phyloP scores from a whole-genome alignment of 768 basidiomycete genomes.

The Agrocybe chaxingu region DNA sequence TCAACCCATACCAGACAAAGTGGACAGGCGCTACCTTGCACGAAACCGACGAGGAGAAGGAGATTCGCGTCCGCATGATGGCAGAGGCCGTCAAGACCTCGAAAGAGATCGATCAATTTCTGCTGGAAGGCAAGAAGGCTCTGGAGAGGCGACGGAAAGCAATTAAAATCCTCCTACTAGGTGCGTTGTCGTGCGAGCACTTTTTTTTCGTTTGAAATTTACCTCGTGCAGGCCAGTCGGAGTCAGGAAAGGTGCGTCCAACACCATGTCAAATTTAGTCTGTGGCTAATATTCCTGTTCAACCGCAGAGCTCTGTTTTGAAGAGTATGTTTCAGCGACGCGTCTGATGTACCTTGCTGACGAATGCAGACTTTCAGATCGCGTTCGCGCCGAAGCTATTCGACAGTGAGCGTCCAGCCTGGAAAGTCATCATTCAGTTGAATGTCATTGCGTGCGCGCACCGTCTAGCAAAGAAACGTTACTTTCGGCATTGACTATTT shows the following conservation, averaged over 20 bases:
- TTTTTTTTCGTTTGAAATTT: not conserved
- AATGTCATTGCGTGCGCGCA: conserved; percentile 57
- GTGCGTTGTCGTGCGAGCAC: conserved; percentile 24
- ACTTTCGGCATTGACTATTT: not conserved
- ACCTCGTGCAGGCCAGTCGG: conserved; percentile 46
- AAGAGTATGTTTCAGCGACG: conserved; percentile 32
- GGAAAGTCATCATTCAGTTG: conserved; percentile 66
- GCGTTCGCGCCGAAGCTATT: conserved; percentile 63
- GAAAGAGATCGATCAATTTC: conserved; percentile 44
- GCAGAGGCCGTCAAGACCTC: conserved; percentile 43
- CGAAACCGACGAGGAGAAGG: conserved; percentile 33
- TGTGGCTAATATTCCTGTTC: not conserved
- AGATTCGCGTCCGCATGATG: conserved; percentile 26
- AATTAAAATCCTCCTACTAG: conserved; percentile 54
- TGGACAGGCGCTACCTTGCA: conserved; percentile 23
- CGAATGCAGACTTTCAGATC: conserved; percentile 58
- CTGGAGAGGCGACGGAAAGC: conserved; percentile 48
- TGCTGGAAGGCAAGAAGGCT: conserved; percentile 41
- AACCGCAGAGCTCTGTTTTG: conserved; percentile 42
- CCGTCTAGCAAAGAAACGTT: not conserved
- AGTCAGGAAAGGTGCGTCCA: conserved; percentile 48
- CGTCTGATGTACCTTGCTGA: not conserved
- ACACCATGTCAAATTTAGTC: not conserved
- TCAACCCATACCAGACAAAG: conserved; percentile 26
- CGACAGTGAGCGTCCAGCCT: conserved; percentile 51